phyloP scores from a whole-genome alignment of 768 basidiomycete species.

The Lepiota subincarnata region DNA sequence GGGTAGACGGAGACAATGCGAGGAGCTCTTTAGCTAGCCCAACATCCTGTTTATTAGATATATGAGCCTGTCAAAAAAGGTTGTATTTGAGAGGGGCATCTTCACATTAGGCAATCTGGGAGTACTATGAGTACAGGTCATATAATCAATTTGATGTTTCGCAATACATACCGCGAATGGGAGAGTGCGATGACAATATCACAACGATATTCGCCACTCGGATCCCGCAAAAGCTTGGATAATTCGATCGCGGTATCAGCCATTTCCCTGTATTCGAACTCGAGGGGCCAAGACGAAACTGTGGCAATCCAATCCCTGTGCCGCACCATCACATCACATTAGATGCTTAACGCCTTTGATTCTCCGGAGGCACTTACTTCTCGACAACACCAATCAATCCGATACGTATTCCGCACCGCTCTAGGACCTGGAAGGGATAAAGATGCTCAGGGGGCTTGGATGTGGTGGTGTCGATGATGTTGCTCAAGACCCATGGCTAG shows the following conservation, averaged over 20 bases:
- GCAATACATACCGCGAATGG: constrained; percentile 58
- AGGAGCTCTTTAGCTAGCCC: constrained; percentile 60
- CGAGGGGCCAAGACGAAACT: constrained; percentile 79
- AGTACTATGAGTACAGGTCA: neutral
- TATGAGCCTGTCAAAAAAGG: neutral
- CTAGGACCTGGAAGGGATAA: constrained; percentile 59
- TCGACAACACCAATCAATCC: constrained; percentile 88
- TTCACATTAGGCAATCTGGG: constrained; percentile 47
- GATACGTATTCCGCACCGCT: constrained; percentile 64
- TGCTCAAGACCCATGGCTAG: constrained; percentile 88
- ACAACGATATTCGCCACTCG: constrained; percentile 61
- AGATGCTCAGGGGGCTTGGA: constrained; percentile 57
- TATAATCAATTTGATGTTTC: neutral
- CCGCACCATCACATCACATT: neutral
- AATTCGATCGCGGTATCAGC: constrained; percentile 64
- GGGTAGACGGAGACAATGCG: constrained; percentile 55
- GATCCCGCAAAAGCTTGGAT: constrained; percentile 70
- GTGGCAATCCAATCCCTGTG: constrained; percentile 86
- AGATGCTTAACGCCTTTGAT: neutral
- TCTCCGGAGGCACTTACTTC: constrained; percentile 40
- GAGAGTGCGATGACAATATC: constrained; percentile 86
- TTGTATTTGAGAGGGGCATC: neutral
- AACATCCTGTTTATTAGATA: constrained; percentile 51
- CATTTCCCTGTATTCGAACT: constrained; percentile 79
- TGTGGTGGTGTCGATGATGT: constrained; percentile 72